phyloP scores from a whole-genome alignment of 2,329 filamentous ascomycete genomes.

The Neobulgaria alba region DNA sequence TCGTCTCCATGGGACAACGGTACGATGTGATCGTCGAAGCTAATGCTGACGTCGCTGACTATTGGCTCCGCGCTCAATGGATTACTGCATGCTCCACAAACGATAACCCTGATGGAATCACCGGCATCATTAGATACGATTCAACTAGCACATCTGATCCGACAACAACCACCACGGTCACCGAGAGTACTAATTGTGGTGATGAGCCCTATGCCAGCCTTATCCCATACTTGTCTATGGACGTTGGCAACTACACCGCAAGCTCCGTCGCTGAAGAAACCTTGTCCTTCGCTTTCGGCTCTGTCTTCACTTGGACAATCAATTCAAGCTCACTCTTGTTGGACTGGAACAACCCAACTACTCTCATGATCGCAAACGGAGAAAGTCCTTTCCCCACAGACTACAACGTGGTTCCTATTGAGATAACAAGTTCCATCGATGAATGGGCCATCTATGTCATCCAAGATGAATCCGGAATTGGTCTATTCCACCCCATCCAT shows the following conservation, averaged over 20 bases:
- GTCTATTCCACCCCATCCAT: slow-evolving; percentile 32
- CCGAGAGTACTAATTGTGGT: slow-evolving; percentile 18
- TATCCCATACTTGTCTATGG: slow-evolving; percentile 22
- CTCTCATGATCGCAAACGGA: slow-evolving; percentile 28
- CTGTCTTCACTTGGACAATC: slow-evolving; percentile 40
- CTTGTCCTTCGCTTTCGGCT: slow-evolving; percentile 11
- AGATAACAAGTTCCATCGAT: slow-evolving; percentile 15
- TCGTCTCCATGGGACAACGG: slow-evolving; percentile 49
- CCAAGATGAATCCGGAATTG: slow-evolving; percentile 18
- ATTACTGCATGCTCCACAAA: slow-evolving; percentile 49
- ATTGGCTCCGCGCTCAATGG: slow-evolving; percentile 43
- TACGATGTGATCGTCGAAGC: slow-evolving; percentile 40
- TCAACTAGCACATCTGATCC: slow-evolving; percentile 28
- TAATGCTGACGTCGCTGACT: slow-evolving; percentile 46
- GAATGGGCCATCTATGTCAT: slow-evolving; percentile 25
- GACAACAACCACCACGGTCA: slow-evolving; percentile 18
- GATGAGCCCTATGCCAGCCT: slow-evolving; percentile 25
- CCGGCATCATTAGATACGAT: slow-evolving; percentile 34
- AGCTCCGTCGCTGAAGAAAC: slow-evolving; percentile 9
- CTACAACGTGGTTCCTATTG: slow-evolving; percentile 21
- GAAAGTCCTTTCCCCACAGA: slow-evolving; percentile 24
- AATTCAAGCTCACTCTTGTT: slow-evolving; percentile 39
- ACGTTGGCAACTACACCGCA: slow-evolving; percentile 14
- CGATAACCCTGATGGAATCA: slow-evolving; percentile 39
- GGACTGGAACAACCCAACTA: slow-evolving; percentile 40